Evolutionary conservation across 768 basidiomycete species (phyloP).

Genomic region (Tylopilus subfusipes): DNA sequence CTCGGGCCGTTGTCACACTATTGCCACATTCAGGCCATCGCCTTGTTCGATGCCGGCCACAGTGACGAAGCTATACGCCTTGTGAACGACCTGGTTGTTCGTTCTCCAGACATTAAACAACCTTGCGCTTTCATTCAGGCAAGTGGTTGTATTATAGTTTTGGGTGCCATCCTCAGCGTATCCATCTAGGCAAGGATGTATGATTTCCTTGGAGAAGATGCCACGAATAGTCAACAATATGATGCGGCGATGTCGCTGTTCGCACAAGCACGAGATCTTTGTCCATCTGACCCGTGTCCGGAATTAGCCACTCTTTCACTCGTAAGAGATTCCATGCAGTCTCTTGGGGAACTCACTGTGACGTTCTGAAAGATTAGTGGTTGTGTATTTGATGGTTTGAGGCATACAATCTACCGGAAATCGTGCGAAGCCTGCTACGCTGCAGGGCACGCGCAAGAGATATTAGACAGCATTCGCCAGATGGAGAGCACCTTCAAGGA

Average conservation of each 20-base stretch:
- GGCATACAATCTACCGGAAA: slow-evolving; percentile 3
- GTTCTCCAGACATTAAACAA: neutral
- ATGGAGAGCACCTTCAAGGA: slow-evolving; percentile 5
- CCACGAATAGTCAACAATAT: neutral
- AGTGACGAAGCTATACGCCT: neutral
- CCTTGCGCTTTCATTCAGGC: slow-evolving; percentile 13
- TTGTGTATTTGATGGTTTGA: slow-evolving; percentile 16
- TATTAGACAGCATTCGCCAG: neutral
- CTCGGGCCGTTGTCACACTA: neutral
- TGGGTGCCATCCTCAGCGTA: neutral
- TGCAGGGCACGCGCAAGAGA: neutral
- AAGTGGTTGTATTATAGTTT: neutral
- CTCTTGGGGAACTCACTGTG: neutral
- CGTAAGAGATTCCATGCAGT: slow-evolving; percentile 1
- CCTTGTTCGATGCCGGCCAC: slow-evolving; percentile 5
- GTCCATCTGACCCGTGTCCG: slow-evolving; percentile 6
- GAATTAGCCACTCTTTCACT: slow-evolving; percentile 15
- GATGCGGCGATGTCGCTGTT: neutral
- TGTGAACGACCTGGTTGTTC: neutral
- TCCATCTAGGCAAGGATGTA: slow-evolving; percentile 15
- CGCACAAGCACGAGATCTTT: slow-evolving; percentile 7
- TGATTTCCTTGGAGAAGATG: slow-evolving; percentile 8
- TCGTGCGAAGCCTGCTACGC: slow-evolving; percentile 9
- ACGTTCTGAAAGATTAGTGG: slow-evolving; percentile 10
- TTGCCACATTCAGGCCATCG: slow-evolving; percentile 5